Evolutionary conservation across 2,329 filamentous ascomycete genomes (phyloP).

Genomic region (Claviceps sp.): DNA sequence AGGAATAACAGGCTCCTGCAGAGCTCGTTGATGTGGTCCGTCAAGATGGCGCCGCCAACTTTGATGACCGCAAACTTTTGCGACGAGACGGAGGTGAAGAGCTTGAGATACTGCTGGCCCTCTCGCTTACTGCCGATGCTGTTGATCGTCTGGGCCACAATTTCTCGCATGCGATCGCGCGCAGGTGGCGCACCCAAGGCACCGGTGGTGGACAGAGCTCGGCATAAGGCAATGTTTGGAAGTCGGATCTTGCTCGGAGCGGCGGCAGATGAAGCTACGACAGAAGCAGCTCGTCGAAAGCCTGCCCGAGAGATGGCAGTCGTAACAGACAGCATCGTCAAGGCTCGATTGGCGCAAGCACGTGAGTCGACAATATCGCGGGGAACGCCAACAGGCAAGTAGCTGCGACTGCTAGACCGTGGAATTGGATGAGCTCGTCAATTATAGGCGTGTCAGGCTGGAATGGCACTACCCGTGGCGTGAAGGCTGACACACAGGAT

Average conservation of each 20-base stretch:
- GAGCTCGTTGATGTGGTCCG: constrained; percentile 83
- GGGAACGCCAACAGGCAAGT: background rate
- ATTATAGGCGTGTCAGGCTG: too few species aligned
- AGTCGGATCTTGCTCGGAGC: background rate
- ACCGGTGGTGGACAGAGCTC: background rate
- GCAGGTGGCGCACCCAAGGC: background rate
- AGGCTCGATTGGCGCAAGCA: too few species aligned
- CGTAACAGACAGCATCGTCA: constrained; percentile 3
- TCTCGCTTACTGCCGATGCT: constrained; percentile 6
- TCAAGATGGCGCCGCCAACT: constrained; percentile 90
- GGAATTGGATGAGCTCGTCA: too few species aligned
- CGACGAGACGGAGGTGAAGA: constrained; percentile 91
- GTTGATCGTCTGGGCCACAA: constrained; percentile 4
- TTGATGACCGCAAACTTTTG: constrained; percentile 98
- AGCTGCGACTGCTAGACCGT: too few species aligned
- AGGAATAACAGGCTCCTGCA: constrained; percentile 82
- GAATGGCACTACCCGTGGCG: too few species aligned
- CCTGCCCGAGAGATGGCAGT: background rate
- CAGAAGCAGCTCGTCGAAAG: background rate
- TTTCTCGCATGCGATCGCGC: constrained; percentile 2
- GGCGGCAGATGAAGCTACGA: background rate
- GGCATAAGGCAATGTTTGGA: background rate
- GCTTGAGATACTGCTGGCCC: constrained; percentile 80
- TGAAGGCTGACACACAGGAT: background rate
- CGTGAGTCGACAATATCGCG: background rate